phyloP scores from a whole-genome alignment of 2,329 filamentous ascomycete genomes.

The Hypoxylon sp. region DNA sequence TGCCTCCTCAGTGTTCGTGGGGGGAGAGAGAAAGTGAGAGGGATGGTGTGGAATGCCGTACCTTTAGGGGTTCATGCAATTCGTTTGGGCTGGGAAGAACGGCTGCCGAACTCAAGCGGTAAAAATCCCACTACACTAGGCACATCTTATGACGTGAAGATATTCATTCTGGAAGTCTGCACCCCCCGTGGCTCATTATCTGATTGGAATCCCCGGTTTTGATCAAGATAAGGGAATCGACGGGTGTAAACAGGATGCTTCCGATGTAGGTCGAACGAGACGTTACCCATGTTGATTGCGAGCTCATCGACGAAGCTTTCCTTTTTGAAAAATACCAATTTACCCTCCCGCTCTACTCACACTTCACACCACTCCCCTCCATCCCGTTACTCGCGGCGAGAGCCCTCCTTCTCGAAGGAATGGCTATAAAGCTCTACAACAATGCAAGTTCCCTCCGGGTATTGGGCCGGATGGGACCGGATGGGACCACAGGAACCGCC shows the following conservation, averaged over 20 bases:
- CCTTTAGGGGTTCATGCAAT: constrained; percentile 17
- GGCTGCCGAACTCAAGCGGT: constrained; percentile 17
- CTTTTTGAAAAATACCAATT: constrained; percentile 17
- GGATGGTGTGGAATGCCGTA: constrained; percentile 12
- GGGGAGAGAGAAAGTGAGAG: constrained; percentile 3
- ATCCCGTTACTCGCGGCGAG: constrained; percentile 29
- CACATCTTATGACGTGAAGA: constrained; percentile 13
- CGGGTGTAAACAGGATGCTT: constrained; percentile 12
- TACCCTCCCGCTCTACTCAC: constrained; percentile 8
- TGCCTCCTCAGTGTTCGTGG: constrained; percentile 33
- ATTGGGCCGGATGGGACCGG: constrained; percentile 20
- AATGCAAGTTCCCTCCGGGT: constrained; percentile 29
- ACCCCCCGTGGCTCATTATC: constrained; percentile 6
- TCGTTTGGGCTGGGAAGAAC: constrained; percentile 5
- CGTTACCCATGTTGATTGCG: constrained; percentile 10
- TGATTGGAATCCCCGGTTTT: constrained; percentile 18
- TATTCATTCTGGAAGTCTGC: constrained; percentile 8
- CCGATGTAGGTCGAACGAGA: constrained; percentile 27
- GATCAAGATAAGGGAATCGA: constrained; percentile 23
- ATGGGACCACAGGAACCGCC: constrained; percentile 22
- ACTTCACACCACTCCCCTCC: constrained; percentile 27
- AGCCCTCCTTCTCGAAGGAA: constrained; percentile 24
- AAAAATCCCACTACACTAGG: constrained; percentile 22
- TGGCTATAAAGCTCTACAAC: constrained; percentile 28
- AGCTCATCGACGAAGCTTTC: constrained; percentile 15